phyloP scores from a whole-genome alignment of 1,139 yeast species.

The Candida labiduridarum region DNA sequence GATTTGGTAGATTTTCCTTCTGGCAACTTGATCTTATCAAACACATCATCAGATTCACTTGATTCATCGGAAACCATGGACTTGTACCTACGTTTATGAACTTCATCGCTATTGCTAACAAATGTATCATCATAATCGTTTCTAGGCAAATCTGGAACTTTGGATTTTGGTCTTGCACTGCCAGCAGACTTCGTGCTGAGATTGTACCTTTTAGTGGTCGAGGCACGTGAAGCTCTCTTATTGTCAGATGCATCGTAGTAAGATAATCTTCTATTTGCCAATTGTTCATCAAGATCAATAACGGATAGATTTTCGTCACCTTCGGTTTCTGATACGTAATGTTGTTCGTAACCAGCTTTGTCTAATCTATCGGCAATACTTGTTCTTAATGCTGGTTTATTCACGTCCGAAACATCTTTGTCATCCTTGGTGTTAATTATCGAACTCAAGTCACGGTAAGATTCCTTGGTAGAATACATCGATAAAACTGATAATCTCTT shows the following conservation, averaged over 20 bases:
- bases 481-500: slow-evolving; percentile 72
- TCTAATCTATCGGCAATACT: slow-evolving; percentile 49
- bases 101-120: slow-evolving; percentile 35
- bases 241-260: slow-evolving; percentile 30
- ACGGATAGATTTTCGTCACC: slow-evolving; percentile 42
- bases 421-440: slow-evolving; percentile 43
- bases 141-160: slow-evolving; percentile 36
- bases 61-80: slow-evolving; percentile 20
- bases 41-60: slow-evolving; percentile 28
- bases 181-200: slow-evolving; percentile 16
- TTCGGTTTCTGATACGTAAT: slow-evolving; percentile 31
- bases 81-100: slow-evolving; percentile 17
- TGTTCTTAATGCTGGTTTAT: slow-evolving; percentile 39
- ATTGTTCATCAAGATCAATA: slow-evolving; percentile 47
- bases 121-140: slow-evolving; percentile 35
- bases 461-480: slow-evolving; percentile 66
- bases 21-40: slow-evolving; percentile 50
- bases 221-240: slow-evolving; percentile 25
- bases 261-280: slow-evolving; percentile 42
- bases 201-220: slow-evolving; percentile 23
- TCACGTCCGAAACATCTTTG: slow-evolving; percentile 26
- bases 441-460: slow-evolving; percentile 62
- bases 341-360: slow-evolving; percentile 35
- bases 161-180: slow-evolving; percentile 35
- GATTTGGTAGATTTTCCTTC: slow-evolving; percentile 24